Evolutionary conservation across 2,329 filamentous ascomycete species (phyloP).

Genomic region (Sclerotinia minor): DNA sequence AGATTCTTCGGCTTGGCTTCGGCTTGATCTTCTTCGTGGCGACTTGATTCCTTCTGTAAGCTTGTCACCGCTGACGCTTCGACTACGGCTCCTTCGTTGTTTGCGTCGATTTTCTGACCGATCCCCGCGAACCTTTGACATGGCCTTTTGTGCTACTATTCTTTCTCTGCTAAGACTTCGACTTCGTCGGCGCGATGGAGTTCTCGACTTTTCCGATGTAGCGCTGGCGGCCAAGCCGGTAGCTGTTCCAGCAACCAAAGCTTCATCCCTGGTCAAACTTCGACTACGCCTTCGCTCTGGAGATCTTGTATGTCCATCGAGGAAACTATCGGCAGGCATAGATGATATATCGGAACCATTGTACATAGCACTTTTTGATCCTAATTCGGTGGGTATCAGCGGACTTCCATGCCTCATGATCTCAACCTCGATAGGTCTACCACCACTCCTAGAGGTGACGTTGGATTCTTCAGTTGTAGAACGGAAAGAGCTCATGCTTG

Average conservation of each 20-base stretch:
- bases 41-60: constrained; percentile 48
- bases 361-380: constrained; percentile 61
- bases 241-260: constrained; percentile 40
- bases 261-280: constrained; percentile 39
- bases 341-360: constrained; percentile 84
- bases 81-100: constrained; percentile 47
- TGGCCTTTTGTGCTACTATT: constrained; percentile 63
- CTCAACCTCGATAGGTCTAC: constrained; percentile 82
- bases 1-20: constrained; percentile 52
- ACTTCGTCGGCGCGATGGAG: constrained; percentile 58
- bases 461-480: constrained; percentile 80
- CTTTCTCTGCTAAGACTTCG: constrained; percentile 66
- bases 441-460: constrained; percentile 60
- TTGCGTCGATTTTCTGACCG: constrained; percentile 49
- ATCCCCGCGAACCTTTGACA: constrained; percentile 62
- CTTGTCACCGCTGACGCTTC: constrained; percentile 49
- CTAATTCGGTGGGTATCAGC: constrained; percentile 61
- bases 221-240: constrained; percentile 45
- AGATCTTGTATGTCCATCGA: constrained; percentile 51
- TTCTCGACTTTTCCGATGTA: constrained; percentile 53
- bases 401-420: constrained; percentile 71
- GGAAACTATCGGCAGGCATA: constrained; percentile 71
- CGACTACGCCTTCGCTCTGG: constrained; percentile 40
- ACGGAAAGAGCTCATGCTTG: constrained; percentile 71
- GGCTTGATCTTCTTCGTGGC: constrained; percentile 50